A percentile compares a stretch with the other conserved stretches of the same genome.
Evolutionary conservation across 2,329 filamentous ascomycete genomes (phyloP).

Genomic region (Apiospora kogelbergensis): DNA sequence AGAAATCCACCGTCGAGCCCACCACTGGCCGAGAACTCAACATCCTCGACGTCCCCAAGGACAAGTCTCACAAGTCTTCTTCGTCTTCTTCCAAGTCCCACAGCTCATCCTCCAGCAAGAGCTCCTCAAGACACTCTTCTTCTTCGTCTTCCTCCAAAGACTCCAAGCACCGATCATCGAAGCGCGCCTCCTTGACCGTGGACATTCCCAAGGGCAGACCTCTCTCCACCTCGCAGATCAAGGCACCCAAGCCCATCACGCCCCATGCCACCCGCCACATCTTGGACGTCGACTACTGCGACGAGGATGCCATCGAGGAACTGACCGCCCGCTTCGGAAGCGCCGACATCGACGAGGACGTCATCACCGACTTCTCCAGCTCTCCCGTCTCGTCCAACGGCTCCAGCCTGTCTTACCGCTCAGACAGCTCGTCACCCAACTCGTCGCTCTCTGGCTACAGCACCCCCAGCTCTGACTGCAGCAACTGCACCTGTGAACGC

Average conservation of each 20-base stretch:
- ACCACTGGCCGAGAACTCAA: constrained; percentile 97
- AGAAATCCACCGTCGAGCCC: constrained; percentile 86
- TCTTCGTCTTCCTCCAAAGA: constrained; percentile 36
- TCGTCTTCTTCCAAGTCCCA: constrained; percentile 44
- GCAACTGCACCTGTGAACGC: constrained; percentile 88
- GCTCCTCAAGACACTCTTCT: constrained; percentile 39
- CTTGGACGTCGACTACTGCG: constrained; percentile 76
- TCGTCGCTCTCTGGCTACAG: constrained; percentile 77
- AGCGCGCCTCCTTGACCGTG: constrained; percentile 49
- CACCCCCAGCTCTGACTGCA: constrained; percentile 73
- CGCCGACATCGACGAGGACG: constrained; percentile 57
- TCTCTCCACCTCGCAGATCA: constrained; percentile 84
- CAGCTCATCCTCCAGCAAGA: constrained; percentile 43
- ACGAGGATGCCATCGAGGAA: constrained; percentile 72
- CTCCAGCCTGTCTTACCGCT: constrained; percentile 70
- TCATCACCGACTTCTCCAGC: constrained; percentile 53
- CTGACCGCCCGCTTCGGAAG: constrained; percentile 73
- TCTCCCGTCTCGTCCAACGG: constrained; percentile 67
- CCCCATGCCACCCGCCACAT: constrained; percentile 87
- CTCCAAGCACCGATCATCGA: constrained; percentile 47
- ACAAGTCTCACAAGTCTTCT: constrained; percentile 36
- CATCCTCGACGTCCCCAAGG: constrained; percentile 86
- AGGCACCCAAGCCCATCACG: constrained; percentile 85
- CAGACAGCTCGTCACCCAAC: constrained; percentile 70
- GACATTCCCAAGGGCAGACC: constrained; percentile 87